phyloP scores from a whole-genome alignment of 2,329 filamentous ascomycete species.

The Simplicillium sp. region DNA sequence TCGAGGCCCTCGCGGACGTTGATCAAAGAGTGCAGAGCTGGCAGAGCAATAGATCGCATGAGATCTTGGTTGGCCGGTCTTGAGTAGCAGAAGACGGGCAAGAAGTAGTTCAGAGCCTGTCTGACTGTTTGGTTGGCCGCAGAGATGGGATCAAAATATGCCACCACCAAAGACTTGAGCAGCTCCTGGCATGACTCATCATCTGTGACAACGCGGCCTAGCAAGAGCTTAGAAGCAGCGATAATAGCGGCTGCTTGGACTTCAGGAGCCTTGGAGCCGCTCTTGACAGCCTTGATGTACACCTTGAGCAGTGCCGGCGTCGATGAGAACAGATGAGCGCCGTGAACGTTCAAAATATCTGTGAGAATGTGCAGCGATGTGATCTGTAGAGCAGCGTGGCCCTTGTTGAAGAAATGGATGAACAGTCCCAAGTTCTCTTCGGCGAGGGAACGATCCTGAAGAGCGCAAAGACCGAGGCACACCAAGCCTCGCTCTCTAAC shows the following conservation, averaged over 20 bases:
- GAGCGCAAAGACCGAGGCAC: conserved; percentile 81
- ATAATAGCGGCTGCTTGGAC: conserved; percentile 76
- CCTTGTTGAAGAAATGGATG: conserved; percentile 91
- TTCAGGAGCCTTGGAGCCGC: conserved; percentile 56
- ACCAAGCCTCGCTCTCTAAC: conserved; percentile 85
- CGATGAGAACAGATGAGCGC: conserved; percentile 61
- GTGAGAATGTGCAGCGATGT: conserved; percentile 86
- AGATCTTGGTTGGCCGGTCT: conserved; percentile 71
- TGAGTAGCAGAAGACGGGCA: conserved; percentile 89
- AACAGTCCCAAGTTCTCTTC: conserved; percentile 89
- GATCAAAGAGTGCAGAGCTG: conserved; percentile 65
- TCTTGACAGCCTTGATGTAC: conserved; percentile 74
- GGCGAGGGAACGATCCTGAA: conserved; percentile 84
- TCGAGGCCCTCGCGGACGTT: conserved; percentile 63
- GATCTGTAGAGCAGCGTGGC: conserved; percentile 80
- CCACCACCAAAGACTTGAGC: conserved; percentile 73
- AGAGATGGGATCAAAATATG: conserved; percentile 84
- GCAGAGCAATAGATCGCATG: conserved; percentile 66
- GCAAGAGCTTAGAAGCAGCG: conserved; percentile 76
- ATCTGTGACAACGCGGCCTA: conserved; percentile 70
- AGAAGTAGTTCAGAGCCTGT: conserved; percentile 85
- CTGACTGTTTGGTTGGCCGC: conserved; percentile 70
- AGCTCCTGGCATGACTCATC: conserved; percentile 58
- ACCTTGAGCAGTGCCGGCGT: conserved; percentile 69
- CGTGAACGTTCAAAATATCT: conserved; percentile 86